Conservation (phyloP, 2,329 filamentous ascomycete species). For the Gnomoniopsis sp. region DNA sequence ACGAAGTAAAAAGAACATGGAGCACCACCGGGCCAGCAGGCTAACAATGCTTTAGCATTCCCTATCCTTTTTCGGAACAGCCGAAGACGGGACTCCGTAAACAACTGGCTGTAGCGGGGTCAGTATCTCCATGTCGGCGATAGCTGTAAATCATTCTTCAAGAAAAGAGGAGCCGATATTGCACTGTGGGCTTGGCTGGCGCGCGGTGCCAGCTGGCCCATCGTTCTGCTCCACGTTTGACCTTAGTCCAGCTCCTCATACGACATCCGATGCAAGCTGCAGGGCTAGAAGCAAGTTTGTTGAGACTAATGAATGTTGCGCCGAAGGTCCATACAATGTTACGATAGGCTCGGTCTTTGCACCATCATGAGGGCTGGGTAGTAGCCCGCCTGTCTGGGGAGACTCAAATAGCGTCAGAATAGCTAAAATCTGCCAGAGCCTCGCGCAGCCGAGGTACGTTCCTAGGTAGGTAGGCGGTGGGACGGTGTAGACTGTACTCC, state of each 20-base stretch:
- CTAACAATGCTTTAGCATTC: background rate
- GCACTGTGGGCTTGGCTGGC: constrained; percentile 1
- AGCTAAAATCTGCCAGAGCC: background rate
- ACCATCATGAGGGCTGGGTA: background rate
- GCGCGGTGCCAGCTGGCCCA: constrained; percentile 13
- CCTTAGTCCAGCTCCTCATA: background rate
- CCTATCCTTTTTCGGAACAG: background rate
- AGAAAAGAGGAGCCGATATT: background rate
- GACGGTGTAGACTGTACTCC: too few species aligned
- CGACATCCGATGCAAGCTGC: constrained; percentile 5
- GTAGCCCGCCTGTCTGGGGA: background rate
- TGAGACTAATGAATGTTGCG: background rate
- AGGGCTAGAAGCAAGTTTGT: constrained; percentile 5
- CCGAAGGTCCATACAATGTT: too few species aligned
- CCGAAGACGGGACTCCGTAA: background rate
- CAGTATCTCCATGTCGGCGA: constrained; percentile 1
- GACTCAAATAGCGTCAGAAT: background rate
- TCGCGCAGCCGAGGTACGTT: background rate
- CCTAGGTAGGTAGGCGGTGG: background rate
- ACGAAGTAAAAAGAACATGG: background rate
- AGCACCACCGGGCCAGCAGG: background rate
- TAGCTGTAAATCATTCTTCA: background rate
- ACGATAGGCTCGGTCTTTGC: background rate
- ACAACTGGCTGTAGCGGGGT: constrained; percentile 1
- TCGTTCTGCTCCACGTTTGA: constrained; percentile 12